Percentiles rank a stretch among this genome's conserved stretches.
phyloP scores from a whole-genome alignment of 331 rosid genomes.

The Phaseolus coccineus region DNA sequence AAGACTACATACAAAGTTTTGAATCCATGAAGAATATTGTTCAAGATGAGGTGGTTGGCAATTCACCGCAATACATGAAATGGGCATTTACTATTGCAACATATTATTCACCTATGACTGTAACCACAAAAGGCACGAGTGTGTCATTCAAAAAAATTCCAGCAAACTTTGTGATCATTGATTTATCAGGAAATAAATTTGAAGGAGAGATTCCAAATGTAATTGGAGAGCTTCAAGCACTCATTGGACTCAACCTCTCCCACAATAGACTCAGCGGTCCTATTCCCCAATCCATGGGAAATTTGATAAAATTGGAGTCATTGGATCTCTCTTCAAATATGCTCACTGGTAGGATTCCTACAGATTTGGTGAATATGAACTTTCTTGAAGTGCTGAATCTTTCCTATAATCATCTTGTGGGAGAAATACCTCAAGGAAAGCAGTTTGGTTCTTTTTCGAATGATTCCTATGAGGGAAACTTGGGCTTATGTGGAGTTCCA shows the following conservation, averaged over 20 bases:
- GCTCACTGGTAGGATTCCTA: not conserved
- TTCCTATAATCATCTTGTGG: not conserved
- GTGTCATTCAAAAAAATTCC: too few relatives aligned
- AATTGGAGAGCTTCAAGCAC: not conserved
- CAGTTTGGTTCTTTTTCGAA: not conserved
- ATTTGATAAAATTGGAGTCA: conserved; percentile 14
- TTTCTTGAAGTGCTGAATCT: not conserved
- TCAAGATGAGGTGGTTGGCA: too few relatives aligned
- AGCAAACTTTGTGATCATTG: not conserved
- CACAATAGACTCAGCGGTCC: conserved; percentile 1
- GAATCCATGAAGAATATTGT: too few relatives aligned
- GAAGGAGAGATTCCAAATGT: not conserved
- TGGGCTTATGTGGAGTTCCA: not conserved
- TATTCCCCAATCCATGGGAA: conserved; percentile 7
- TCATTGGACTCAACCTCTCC: not conserved
- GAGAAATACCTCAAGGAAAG: not conserved
- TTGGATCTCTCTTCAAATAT: conserved; percentile 32
- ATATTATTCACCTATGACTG: too few relatives aligned
- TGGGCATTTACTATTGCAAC: too few relatives aligned
- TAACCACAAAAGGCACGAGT: too few relatives aligned
- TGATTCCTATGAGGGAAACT: not conserved
- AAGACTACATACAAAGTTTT: too few relatives aligned
- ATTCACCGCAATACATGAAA: too few relatives aligned
- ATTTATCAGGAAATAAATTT: too few relatives aligned
- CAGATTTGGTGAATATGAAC: not conserved